Conservation (phyloP, 495 filamentous ascomycete genomes). For the Xylaria curta region DNA sequence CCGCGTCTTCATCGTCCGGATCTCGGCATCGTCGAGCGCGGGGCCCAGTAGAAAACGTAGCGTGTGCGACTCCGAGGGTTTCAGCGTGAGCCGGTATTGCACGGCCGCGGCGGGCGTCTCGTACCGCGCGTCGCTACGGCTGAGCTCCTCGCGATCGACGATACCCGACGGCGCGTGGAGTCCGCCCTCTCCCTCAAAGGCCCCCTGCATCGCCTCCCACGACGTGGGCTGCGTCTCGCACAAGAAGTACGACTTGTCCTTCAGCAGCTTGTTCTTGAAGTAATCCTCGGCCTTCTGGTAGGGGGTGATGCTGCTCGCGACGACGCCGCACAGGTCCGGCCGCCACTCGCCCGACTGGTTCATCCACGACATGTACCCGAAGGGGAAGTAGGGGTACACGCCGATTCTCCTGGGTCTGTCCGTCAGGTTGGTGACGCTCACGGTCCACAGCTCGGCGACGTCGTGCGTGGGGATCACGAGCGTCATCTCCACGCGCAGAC, state of each 20-base stretch:
- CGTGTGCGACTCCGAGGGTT: constrained; percentile 40
- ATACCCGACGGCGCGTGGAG: constrained; percentile 56
- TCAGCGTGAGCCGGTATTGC: constrained; percentile 56
- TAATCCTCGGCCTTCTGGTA: constrained; percentile 63
- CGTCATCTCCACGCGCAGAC: constrained; percentile 60
- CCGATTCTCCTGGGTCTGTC: constrained; percentile 52
- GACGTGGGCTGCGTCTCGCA: constrained; percentile 58
- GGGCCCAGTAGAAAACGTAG: constrained; percentile 64
- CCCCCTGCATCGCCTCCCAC: constrained; percentile 57
- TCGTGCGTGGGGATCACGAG: constrained; percentile 58
- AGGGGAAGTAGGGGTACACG: constrained; percentile 62
- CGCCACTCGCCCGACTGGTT: constrained; percentile 62
- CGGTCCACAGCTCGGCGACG: constrained; percentile 62
- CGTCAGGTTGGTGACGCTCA: constrained; percentile 59
- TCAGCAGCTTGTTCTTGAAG: constrained; percentile 62
- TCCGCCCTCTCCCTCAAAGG: constrained; percentile 63
- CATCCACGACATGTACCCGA: constrained; percentile 68
- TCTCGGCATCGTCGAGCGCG: constrained; percentile 58
- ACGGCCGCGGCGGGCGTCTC: constrained; percentile 61
- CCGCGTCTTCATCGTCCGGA: constrained; percentile 50
- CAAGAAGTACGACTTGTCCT: constrained; percentile 64
- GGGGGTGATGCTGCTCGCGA: constrained; percentile 58
- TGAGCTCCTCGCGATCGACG: constrained; percentile 45
- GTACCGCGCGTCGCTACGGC: constrained; percentile 57
- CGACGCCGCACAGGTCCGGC: constrained; percentile 52